Base-by-base conservation (phyloP, 495 filamentous ascomycete species). In the Hypoxylon fragiforme region DNA sequence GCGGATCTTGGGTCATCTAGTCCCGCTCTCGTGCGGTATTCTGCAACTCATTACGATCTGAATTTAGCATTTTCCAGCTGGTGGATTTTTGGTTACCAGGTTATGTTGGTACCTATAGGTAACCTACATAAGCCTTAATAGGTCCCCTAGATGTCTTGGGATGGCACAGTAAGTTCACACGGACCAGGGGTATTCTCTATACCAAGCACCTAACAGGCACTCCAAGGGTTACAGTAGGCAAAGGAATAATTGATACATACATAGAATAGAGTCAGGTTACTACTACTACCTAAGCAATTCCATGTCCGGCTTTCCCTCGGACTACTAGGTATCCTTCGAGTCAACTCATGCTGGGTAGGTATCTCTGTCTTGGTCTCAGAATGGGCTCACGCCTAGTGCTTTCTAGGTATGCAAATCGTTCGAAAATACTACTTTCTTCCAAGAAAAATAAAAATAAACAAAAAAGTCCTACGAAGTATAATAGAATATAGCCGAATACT, bases 11-110 rank as follows among this genome's bases (percentile, higher is more conserved):
- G 58, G 31, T 52, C 52, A 48, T 55, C 57, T 54, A 36, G 52
- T 56, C 52, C 50, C 57, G 51, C 57, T 55, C 51, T 44, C 18
- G 45, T 50, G 57, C 46, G 36, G 51, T 55, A 55, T 54, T 54
- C 31, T 32, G 42, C 26, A 56, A 46, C 24, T 40, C 41, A 36
- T 53, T 62, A 44, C 47, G 47, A 62, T 62, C 58, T 62, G 56
- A 52, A 62, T 62, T 51, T 62, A 41, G 58, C 51, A n/a, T n/a
- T n/a, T n/a, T n/a, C n/a, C n/a, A n/a, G n/a, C n/a, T n/a, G n/a
- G n/a, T n/a, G n/a, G n/a, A n/a, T n/a, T n/a, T n/a, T n/a, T n/a
- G n/a, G n/a, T n/a, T n/a, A n/a, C n/a, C n/a, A n/a, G n/a, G n/a
- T n/a, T n/a, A n/a, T n/a, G n/a, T n/a, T n/a, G n/a, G n/a, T n/a